Percentiles rank a stretch among this genome's conserved stretches.
Conservation (phyloP, 2,329 filamentous ascomycete species). For the Hymenoscyphus fructigenus region DNA sequence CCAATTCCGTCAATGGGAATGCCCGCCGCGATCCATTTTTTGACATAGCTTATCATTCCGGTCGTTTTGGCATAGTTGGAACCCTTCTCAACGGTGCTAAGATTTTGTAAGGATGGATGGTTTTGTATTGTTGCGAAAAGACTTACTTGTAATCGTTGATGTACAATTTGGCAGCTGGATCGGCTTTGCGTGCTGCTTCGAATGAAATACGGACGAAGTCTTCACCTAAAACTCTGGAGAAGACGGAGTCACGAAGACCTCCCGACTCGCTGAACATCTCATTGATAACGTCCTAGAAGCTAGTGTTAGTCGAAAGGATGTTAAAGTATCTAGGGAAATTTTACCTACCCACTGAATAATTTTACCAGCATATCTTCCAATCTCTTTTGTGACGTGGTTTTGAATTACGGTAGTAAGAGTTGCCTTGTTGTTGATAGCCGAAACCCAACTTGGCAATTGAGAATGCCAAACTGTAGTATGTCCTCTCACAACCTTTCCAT, state of each 20-base stretch:
- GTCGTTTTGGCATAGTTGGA: slow-evolving; percentile 55
- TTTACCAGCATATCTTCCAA: slow-evolving; percentile 61
- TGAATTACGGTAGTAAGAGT: slow-evolving; percentile 55
- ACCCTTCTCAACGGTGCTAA: slow-evolving; percentile 18
- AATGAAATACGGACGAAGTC: slow-evolving; percentile 69
- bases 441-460: slow-evolving; percentile 58
- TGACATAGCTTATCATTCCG: slow-evolving; percentile 55
- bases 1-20: slow-evolving; percentile 61
- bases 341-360: slow-evolving; percentile 49
- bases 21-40: slow-evolving; percentile 59
- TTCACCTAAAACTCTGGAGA: slow-evolving; percentile 66
- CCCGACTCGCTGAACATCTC: slow-evolving; percentile 54
- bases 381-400: slow-evolving; percentile 57
- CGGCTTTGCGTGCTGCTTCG: slow-evolving; percentile 61
- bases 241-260: slow-evolving; percentile 57
- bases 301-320: neutral
- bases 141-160: slow-evolving; percentile 66
- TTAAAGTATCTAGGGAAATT: neutral
- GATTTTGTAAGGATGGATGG: slow-evolving; percentile 33
- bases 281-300: slow-evolving; percentile 56
- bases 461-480: slow-evolving; percentile 67
- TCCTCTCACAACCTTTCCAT: slow-evolving; percentile 59
- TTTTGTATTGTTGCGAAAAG: neutral
- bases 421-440: slow-evolving; percentile 49
- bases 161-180: slow-evolving; percentile 66